phyloP scores from a whole-genome alignment of 306 rosid genomes.

The Acmispon strigosus region DNA sequence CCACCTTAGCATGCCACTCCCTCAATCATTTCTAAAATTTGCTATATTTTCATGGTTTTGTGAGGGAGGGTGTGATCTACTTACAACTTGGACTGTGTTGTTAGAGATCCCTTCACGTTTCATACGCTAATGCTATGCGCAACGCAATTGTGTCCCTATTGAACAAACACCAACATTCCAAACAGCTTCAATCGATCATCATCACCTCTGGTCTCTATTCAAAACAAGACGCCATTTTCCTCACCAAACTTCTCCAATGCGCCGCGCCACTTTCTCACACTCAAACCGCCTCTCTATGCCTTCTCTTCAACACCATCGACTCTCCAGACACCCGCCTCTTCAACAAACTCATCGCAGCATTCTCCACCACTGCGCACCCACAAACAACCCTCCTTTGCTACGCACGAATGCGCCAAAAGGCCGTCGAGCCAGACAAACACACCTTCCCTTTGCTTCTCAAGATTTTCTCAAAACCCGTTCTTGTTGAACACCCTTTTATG shows the following conservation, averaged over 20 bases:
- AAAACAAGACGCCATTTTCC: constrained; percentile 2
- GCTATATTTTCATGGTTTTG: too few species aligned
- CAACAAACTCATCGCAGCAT: constrained; percentile 23
- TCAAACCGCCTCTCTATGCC: neutral
- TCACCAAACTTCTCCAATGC: constrained; percentile 18
- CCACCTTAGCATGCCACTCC: too few species aligned
- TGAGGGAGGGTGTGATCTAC: too few species aligned
- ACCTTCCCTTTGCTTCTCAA: constrained; percentile 43
- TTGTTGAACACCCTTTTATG: constrained; percentile 7
- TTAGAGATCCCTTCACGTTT: too few species aligned
- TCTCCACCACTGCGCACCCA: neutral
- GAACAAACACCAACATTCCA: neutral
- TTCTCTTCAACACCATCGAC: constrained; percentile 20
- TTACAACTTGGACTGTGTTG: too few species aligned
- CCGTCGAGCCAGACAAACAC: constrained; percentile 33
- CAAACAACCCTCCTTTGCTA: constrained; percentile 21
- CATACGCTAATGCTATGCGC: too few species aligned
- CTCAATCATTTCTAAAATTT: too few species aligned
- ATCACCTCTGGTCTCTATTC: constrained; percentile 20
- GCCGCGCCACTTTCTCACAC: neutral
- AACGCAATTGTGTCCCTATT: neutral
- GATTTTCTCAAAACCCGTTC: constrained; percentile 10
- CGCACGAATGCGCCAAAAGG: constrained; percentile 18
- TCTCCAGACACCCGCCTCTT: constrained; percentile 16
- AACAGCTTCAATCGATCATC: constrained; percentile 24